Evolutionary conservation across 768 basidiomycete species (phyloP), one percentile per base, ranked within the genome.

Genomic region (Boletus reticulatus): DNA sequence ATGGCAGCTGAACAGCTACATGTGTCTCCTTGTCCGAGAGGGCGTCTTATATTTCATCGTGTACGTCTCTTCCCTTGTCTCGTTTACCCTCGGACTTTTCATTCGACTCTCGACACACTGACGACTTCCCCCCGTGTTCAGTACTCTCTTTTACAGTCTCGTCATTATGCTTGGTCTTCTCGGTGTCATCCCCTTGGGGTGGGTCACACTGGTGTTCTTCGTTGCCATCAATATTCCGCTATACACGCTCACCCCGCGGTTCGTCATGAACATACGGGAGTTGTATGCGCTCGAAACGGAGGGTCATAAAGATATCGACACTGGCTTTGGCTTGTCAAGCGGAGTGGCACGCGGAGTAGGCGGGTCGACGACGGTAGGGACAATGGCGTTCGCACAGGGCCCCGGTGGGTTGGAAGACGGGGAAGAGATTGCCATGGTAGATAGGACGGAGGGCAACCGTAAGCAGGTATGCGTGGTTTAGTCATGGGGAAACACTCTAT

Each of bases 211-310:
- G 3, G 42, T 51, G 14, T 45, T 47, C 36, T 20, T 31, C 14
- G 43, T 3, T 22, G 52, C 39, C 4, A 14, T 29, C 19, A 41
- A 41, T 20, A 20, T 53, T 1, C 43, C 37, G 5, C 6, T 47
- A 1, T 53, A 41, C 37, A 53, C 52, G 29, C 37, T 53, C 45
- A 47, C 31, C 5, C 45, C 52, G 19, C 52, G 52, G 38, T 53
- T 47, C 45, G 45, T 47, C 38, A 17, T 47, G 32, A 47, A 47
- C 16, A 4, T 47, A 20, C 46, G 46, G 19, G 46, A 47, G 32
- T 24, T 47, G 9, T 42, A 41, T 17, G 37, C 16, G 6, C 27
- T 20, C 10, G 52, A 53, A 13, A 2, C 22, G 10, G 14, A 48
- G 8, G 53, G 47, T 17, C 12, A 31, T 39, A 1, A 6, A 6